phyloP scores from a whole-genome alignment of 164 flowering plant genomes.

The Piper longum region DNA sequence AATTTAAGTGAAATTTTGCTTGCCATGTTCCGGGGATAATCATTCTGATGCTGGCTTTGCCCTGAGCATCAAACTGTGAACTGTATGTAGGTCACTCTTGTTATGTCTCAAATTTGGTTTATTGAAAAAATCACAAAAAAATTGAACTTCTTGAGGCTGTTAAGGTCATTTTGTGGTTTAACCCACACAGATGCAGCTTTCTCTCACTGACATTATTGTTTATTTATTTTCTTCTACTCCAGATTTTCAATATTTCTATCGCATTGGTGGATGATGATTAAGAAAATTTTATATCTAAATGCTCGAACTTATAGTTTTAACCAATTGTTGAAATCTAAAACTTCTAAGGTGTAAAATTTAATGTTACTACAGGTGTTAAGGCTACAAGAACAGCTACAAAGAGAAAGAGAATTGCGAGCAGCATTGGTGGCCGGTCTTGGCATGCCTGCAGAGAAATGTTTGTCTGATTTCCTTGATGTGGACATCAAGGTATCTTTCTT shows the following conservation, averaged over 20 bases:
- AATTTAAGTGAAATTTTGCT: no score
- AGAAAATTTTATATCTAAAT: not conserved
- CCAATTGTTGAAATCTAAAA: not conserved
- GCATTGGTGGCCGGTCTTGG: slow-evolving; percentile 58
- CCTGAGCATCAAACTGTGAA: no score
- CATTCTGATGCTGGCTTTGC: no score
- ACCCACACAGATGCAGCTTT: not conserved
- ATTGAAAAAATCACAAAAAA: no score
- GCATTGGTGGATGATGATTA: no score
- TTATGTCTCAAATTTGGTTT: no score
- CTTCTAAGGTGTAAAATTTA: not conserved
- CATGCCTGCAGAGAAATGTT: slow-evolving; percentile 13
- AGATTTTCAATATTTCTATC: not conserved
- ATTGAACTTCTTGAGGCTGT: not conserved
- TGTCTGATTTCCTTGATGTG: slow-evolving; percentile 21
- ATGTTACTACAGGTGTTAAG: slow-evolving; percentile 43
- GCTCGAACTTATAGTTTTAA: no score
- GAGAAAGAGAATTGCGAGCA: slow-evolving; percentile 52
- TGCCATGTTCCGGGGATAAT: no score
- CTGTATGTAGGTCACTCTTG: no score
- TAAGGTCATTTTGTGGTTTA: not conserved
- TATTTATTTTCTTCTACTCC: not conserved
- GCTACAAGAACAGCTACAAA: slow-evolving; percentile 61
- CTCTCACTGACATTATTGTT: not conserved
- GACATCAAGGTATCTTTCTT: slow-evolving; percentile 51